phyloP scores from a whole-genome alignment of 306 rosid species.

The Citrullus mucosospermus region DNA sequence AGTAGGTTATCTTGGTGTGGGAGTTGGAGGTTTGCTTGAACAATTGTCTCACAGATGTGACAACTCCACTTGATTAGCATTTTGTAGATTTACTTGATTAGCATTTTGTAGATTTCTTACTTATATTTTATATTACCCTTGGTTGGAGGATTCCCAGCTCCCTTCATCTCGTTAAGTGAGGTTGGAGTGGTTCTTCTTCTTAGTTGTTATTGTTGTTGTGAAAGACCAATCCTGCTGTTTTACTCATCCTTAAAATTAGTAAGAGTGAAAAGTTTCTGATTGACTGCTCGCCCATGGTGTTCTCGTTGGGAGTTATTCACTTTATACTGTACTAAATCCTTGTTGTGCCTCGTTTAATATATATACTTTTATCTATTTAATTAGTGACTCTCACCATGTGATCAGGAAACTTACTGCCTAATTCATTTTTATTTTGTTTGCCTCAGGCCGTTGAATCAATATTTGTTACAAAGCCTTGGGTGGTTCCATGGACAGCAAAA shows the following conservation, averaged over 20 bases:
- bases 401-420: not conserved
- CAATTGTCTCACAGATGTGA: not conserved
- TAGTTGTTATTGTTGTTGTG: not conserved
- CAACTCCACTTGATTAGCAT: not conserved
- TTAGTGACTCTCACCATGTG: not conserved
- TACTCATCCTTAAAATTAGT: not conserved
- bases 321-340: not conserved
- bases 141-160: not conserved
- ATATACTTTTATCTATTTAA: not conserved
- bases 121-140: not conserved
- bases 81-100: not conserved
- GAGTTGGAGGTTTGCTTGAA: not conserved
- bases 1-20: not conserved
- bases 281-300: not conserved
- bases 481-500: constrained; percentile 82
- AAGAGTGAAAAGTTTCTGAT: not conserved
- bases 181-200: not conserved
- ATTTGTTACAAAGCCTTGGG: constrained; percentile 29
- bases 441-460: not conserved
- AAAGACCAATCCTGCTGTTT: not conserved
- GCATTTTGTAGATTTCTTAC: not conserved
- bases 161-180: not conserved
- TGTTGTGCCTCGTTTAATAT: not conserved
- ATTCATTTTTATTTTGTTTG: not conserved
- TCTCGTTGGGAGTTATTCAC: not conserved